phyloP scores from a whole-genome alignment of 257 asterid genomes.

The Solanum clarkiae region DNA sequence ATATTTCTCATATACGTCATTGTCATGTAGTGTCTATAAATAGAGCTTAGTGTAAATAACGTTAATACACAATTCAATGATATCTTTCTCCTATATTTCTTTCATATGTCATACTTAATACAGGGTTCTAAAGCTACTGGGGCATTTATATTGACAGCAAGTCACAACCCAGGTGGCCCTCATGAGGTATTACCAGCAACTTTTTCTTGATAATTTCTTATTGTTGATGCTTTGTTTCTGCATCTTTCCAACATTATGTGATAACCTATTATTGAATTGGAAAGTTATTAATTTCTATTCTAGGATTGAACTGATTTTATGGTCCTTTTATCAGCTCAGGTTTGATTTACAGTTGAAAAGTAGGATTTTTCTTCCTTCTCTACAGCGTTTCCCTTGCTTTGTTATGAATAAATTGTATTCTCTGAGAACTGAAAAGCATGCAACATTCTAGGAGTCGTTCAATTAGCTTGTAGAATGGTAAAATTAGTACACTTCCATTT shows the following conservation, averaged over 20 bases:
- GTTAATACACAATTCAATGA: neutral
- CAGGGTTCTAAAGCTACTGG: conserved; percentile 95
- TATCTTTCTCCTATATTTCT: neutral
- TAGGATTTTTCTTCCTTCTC: neutral
- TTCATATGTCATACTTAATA: neutral
- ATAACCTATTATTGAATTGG: neutral
- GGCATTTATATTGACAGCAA: conserved; percentile 91
- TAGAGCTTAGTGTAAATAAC: neutral
- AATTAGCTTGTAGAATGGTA: neutral
- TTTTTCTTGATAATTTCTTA: neutral
- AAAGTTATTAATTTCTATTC: neutral
- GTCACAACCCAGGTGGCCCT: conserved; percentile 99
- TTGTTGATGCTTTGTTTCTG: neutral
- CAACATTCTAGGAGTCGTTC: neutral
- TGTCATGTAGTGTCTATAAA: neutral
- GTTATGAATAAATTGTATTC: neutral
- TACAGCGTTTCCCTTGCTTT: neutral
- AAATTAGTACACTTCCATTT: neutral
- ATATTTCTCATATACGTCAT: neutral
- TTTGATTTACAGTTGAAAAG: neutral
- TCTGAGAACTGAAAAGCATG: neutral
- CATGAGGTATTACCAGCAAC: conserved; percentile 47
- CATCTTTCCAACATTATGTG: neutral
- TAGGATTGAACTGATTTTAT: neutral
- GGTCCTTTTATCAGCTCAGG: neutral